A percentile compares a stretch with the other conserved stretches of the same genome.
Conservation (phyloP, 148 eudicot genomes). For the Arbutus unedo region DNA sequence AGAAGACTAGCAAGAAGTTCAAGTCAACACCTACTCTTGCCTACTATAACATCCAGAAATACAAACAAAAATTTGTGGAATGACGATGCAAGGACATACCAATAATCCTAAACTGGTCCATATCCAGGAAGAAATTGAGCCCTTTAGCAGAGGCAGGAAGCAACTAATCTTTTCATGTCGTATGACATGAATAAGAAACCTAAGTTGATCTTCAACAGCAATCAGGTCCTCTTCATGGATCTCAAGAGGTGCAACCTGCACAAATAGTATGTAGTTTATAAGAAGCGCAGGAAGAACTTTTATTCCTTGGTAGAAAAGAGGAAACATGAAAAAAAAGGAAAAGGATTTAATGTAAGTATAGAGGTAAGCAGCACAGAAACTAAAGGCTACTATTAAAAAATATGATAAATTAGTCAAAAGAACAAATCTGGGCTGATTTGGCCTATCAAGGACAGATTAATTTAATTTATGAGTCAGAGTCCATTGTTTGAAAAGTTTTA, state of each 20-base stretch:
- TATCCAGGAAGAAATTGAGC: slow-evolving; percentile 78
- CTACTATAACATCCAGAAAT: background rate
- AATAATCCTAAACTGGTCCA: slow-evolving; percentile 66
- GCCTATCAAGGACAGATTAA: too few relatives aligned
- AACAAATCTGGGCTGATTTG: too few relatives aligned
- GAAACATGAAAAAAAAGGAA: background rate
- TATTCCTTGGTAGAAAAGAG: background rate
- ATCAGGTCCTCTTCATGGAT: slow-evolving; percentile 58
- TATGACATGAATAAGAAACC: slow-evolving; percentile 52
- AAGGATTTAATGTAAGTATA: background rate
- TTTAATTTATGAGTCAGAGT: too few relatives aligned
- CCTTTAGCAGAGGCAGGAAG: slow-evolving; percentile 63
- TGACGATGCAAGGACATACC: slow-evolving; percentile 42
- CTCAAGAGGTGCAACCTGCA: slow-evolving; percentile 87
- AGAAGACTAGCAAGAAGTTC: slow-evolving; percentile 4
- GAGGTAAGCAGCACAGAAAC: background rate
- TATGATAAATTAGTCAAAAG: background rate
- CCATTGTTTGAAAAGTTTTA: too few relatives aligned
- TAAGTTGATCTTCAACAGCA: slow-evolving; percentile 85
- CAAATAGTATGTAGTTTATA: background rate
- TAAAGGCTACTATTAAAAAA: background rate
- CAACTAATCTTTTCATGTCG: slow-evolving; percentile 43
- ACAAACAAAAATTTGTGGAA: background rate
- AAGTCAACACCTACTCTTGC: background rate
- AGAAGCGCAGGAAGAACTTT: background rate